Conservation (phyloP, 352 stramenopile species). For the Phytopythium mirpurense region DNA sequence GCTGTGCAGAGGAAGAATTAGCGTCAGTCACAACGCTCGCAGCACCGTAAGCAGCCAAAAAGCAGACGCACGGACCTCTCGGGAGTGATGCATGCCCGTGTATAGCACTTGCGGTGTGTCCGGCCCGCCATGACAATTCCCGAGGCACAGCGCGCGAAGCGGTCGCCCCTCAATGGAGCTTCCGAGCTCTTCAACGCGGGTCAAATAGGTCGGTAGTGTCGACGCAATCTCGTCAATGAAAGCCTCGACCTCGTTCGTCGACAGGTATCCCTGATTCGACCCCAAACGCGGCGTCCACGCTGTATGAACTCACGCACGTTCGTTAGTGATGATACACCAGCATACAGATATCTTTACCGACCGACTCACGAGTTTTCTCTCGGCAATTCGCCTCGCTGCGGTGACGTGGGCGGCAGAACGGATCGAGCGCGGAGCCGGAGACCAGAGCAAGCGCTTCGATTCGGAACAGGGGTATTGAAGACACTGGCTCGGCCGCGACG, state of each 20-base stretch:
- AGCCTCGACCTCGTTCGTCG: conserved; percentile 45
- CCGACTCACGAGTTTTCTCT: conserved; percentile 35
- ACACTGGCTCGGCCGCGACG: background rate
- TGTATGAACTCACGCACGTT: too few relatives aligned
- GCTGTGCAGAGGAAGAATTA: conserved; percentile 18
- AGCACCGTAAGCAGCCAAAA: background rate
- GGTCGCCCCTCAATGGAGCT: conserved; percentile 50
- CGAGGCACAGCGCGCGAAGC: conserved; percentile 64
- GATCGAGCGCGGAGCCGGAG: conserved; percentile 20
- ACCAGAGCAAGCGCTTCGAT: conserved; percentile 24
- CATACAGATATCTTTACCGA: too few relatives aligned
- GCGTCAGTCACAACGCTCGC: background rate
- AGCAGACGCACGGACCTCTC: conserved; percentile 40
- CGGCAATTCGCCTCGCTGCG: conserved; percentile 34
- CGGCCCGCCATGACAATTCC: conserved; percentile 24
- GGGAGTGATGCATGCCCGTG: conserved; percentile 81
- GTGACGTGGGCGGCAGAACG: conserved; percentile 25
- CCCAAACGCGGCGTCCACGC: conserved; percentile 48
- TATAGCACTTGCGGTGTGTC: conserved; percentile 57
- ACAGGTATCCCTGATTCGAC: conserved; percentile 57
- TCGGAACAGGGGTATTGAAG: conserved; percentile 1
- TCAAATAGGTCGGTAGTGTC: conserved; percentile 32
- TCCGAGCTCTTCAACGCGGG: conserved; percentile 52
- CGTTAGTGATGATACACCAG: too few relatives aligned
- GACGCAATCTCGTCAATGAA: conserved; percentile 42